A percentile compares a stretch with the other conserved stretches of the same genome.
These are phyloP conservation scores for Podaxis sp. DNA, from an alignment of 768 basidiomycete genomes.

Conservation along the genomic window DNA sequence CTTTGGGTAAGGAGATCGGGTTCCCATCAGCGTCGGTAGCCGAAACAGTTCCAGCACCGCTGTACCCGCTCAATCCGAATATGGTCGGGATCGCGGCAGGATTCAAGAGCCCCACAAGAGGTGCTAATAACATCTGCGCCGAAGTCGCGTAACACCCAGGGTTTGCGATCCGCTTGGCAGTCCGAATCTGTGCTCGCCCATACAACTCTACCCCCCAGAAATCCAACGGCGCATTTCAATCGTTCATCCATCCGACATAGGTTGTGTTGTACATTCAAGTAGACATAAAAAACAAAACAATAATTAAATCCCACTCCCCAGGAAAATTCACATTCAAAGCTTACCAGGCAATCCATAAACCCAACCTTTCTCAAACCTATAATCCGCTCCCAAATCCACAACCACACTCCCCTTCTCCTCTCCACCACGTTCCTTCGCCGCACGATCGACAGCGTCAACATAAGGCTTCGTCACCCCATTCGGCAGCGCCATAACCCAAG, in stretches of 20 bases:
- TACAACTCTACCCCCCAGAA: slow-evolving; percentile 71
- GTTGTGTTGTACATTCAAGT: slow-evolving; percentile 12
- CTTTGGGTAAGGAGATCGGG: slow-evolving; percentile 78
- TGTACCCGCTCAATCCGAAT: slow-evolving; percentile 93
- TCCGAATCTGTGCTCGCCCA: slow-evolving; percentile 63
- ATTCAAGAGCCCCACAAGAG: slow-evolving; percentile 73
- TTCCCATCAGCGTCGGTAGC: slow-evolving; percentile 67
- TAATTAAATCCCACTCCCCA: slow-evolving; percentile 21
- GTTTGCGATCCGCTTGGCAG: slow-evolving; percentile 88
- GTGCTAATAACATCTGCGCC: slow-evolving; percentile 88
- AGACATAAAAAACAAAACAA: slow-evolving; percentile 26
- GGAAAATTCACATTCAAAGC: slow-evolving; percentile 25
- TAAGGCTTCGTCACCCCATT: slow-evolving; percentile 97
- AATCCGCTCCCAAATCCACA: slow-evolving; percentile 93
- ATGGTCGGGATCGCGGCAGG: slow-evolving; percentile 71
- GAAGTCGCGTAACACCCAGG: slow-evolving; percentile 98
- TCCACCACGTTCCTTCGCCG: slow-evolving; percentile 51
- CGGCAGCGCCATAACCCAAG: slow-evolving; percentile 99
- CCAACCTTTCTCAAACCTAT: slow-evolving; percentile 93
- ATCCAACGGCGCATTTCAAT: neutral
- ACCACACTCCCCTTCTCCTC: slow-evolving; percentile 68
- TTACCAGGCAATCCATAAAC: slow-evolving; percentile 99
- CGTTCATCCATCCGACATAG: neutral
- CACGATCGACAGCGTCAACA: slow-evolving; percentile 89
- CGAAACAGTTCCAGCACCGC: slow-evolving; percentile 88